Evolutionary conservation across 768 basidiomycete genomes (phyloP), one percentile per base, ranked within the genome.

Genomic region (Paxillus ammoniavirescens): DNA sequence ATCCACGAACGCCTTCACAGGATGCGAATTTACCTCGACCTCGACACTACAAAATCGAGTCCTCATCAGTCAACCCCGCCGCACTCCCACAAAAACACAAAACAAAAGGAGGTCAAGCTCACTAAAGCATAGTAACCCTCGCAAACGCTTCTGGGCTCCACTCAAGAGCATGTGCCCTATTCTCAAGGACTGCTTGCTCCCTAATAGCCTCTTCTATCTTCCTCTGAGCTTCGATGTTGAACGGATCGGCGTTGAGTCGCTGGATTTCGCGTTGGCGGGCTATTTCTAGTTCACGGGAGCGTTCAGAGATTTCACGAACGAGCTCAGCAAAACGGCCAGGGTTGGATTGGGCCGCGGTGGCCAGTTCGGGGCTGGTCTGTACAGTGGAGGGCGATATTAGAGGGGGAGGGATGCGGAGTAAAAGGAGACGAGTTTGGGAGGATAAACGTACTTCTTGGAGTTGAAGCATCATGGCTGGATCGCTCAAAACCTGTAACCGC

Each of bases 71-170:
- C 17, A 47, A 40, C 53, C 49, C 31, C 21, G 5, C 14, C 8
- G 31, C 10, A 31, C 8, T 30, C 36, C 14, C 36, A 17, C 28
- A 56, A 44, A 52, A 47, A 12, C 35, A 4, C 49, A 42, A 30
- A 50, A n/a, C 49, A 21, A 51, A 14, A 33, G 14, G 30, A 43
- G 47, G 57, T n/a, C 15, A 23, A 30, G 81, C 89, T 71, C 65
- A 93, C 90, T 97, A 99, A 52, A 99, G 87, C 97, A 99, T 99
- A 2, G 84, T 88, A 31, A 99, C 97, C 56, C 86, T 80, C 14
- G 93, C 97, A 70, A 99, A 99, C 50, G 83, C 81, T 72, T 98
- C 95, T 0, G 96, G 96, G 8, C 85, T 87, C 60, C 90, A 93
- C 67, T 98, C 95, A 57, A 98, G 75, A 6, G 97, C 97, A 72